A percentile compares a stretch with the other conserved stretches of the same genome.
phyloP scores from a whole-genome alignment of 176 grass and related monocot species.

The Oryza officinalis region DNA sequence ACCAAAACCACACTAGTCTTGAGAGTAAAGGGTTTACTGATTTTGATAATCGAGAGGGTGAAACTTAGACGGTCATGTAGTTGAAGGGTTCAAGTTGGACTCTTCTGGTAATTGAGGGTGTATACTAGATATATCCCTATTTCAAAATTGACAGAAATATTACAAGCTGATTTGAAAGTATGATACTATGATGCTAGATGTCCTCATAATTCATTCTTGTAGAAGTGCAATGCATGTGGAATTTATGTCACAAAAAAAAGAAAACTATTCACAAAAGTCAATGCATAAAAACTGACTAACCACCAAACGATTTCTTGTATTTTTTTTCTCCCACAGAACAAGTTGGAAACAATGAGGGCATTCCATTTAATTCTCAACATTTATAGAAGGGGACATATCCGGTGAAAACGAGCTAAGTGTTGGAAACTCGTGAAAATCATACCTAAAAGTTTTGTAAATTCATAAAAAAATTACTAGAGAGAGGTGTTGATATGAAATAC shows the following conservation, averaged over 20 bases:
- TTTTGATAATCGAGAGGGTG: neutral
- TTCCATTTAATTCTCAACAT: neutral
- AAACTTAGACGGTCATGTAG: neutral
- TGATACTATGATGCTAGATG: neutral
- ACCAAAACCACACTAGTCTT: neutral
- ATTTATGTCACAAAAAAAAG: neutral
- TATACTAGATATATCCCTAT: neutral
- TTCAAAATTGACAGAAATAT: slow-evolving; percentile 16
- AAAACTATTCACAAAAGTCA: slow-evolving; percentile 5
- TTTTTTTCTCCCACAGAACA: neutral
- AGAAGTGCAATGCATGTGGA: neutral
- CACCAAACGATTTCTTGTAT: neutral
- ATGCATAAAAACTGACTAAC: neutral
- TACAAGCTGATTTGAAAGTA: neutral
- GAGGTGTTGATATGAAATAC: too few species aligned
- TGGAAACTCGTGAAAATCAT: too few species aligned
- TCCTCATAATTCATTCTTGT: neutral
- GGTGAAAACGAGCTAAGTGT: too few species aligned
- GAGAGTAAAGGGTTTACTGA: neutral
- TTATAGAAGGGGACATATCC: neutral
- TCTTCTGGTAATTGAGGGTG: neutral
- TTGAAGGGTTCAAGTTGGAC: neutral
- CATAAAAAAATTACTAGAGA: too few species aligned
- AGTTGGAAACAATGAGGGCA: neutral
- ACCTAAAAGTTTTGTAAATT: too few species aligned